Evolutionary conservation across 2,329 filamentous ascomycete species (phyloP).

Genomic region (Colletotrichum cereale): DNA sequence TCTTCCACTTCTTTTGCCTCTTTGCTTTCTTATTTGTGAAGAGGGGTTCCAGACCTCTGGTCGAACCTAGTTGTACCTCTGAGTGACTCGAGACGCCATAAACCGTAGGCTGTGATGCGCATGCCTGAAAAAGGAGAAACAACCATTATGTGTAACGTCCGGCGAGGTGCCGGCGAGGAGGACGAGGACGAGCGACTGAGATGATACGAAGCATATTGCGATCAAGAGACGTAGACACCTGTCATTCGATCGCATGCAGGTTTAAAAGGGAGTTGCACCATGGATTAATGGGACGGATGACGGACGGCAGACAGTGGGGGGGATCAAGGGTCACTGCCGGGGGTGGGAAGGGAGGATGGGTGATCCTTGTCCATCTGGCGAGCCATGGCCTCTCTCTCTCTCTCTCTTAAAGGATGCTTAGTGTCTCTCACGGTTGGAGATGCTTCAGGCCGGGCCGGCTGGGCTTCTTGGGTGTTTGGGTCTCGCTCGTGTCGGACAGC

Average conservation of each 20-base stretch:
- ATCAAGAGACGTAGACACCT: constrained; percentile 5
- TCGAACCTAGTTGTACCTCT: not conserved
- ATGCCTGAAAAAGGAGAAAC: constrained; percentile 4
- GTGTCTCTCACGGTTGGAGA: constrained; percentile 5
- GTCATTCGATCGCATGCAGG: constrained; percentile 27
- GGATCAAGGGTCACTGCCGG: not conserved
- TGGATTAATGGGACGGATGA: constrained; percentile 16
- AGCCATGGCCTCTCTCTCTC: not conserved
- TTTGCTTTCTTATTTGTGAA: not conserved
- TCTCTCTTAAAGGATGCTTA: too few relatives aligned
- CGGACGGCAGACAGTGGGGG: not conserved
- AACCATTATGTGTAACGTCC: constrained; percentile 21
- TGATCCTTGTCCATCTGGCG: constrained; percentile 6
- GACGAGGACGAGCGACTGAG: not conserved
- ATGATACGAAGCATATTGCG: constrained; percentile 1
- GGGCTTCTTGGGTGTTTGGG: too few relatives aligned
- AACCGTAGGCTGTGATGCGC: constrained; percentile 12
- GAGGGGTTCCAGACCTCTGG: not conserved
- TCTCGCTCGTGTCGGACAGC: constrained; percentile 19
- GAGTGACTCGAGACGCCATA: not conserved
- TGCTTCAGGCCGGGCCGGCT: not conserved
- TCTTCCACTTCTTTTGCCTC: not conserved
- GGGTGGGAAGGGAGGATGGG: constrained; percentile 10
- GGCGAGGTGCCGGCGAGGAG: not conserved
- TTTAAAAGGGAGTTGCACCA: constrained; percentile 30